Percentiles rank a stretch among this genome's conserved stretches.
Evolutionary conservation across 2,329 filamentous ascomycete genomes (phyloP).

Genomic region (Epichloe festucae): DNA sequence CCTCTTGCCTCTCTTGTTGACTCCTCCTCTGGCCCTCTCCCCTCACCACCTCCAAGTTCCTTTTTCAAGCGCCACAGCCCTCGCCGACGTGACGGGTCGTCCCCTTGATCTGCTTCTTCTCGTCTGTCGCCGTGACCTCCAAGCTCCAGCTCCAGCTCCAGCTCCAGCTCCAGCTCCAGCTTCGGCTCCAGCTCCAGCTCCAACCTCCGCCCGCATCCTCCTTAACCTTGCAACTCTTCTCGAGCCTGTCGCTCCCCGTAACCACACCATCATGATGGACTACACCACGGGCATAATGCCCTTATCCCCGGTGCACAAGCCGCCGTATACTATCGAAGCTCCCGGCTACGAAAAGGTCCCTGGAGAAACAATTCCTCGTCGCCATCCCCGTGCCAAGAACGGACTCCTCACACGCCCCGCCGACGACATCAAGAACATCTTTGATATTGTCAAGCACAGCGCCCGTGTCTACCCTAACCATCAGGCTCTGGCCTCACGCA

Average conservation of each 20-base stretch:
- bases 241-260: neutral
- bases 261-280: constrained; percentile 10
- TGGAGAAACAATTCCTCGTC: constrained; percentile 75
- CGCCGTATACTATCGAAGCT: constrained; percentile 63
- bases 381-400: constrained; percentile 59
- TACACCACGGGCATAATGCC: constrained; percentile 35
- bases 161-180: neutral
- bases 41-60: neutral
- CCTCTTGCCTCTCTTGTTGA: neutral
- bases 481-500: constrained; percentile 56
- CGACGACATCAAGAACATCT: constrained; percentile 62
- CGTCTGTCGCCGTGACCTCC: neutral
- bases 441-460: constrained; percentile 61
- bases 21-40: neutral
- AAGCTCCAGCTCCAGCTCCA: neutral
- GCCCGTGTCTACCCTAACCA: constrained; percentile 50
- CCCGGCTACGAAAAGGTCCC: constrained; percentile 54
- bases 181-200: neutral
- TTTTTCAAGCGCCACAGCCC: neutral
- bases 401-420: constrained; percentile 53
- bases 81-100: neutral
- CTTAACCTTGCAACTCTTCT: neutral
- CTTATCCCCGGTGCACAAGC: constrained; percentile 48
- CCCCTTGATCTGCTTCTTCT: neutral
- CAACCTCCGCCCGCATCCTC: neutral